Percentiles rank a stretch among this genome's conserved stretches.
These are phyloP conservation scores for Nemania serpens DNA, from an alignment of 2,329 filamentous ascomycete genomes.

Conservation along the genomic window DNA sequence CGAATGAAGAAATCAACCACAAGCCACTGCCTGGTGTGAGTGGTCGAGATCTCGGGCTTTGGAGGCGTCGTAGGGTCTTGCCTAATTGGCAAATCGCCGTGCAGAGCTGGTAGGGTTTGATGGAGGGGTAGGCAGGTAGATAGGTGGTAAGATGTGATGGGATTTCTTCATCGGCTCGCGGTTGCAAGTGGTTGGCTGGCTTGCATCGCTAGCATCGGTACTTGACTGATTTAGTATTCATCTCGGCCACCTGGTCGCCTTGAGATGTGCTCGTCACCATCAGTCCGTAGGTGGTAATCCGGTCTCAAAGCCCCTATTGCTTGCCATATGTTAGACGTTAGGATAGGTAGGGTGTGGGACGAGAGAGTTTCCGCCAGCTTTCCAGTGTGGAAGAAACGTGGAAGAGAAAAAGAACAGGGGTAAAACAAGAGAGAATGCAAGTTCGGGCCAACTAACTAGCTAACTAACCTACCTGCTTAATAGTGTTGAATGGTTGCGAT, in stretches of 20 bases:
- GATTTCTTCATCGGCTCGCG: constrained; percentile 2
- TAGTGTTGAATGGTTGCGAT: background rate
- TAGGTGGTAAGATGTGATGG: background rate
- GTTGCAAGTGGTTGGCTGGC: constrained; percentile 5
- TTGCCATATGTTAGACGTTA: background rate
- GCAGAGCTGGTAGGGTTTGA: constrained; percentile 1
- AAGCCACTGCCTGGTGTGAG: constrained; percentile 4
- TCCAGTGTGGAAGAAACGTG: background rate
- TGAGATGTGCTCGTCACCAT: background rate
- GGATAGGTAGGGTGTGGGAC: background rate
- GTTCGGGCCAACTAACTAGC: background rate
- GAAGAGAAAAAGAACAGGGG: background rate
- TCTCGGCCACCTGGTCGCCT: background rate
- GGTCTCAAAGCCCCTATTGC: background rate
- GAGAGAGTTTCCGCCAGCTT: background rate
- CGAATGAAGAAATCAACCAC: constrained; percentile 4
- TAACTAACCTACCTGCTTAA: too few relatives aligned
- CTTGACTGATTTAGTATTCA: background rate
- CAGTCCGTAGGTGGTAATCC: background rate
- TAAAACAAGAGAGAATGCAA: background rate
- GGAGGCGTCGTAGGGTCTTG: constrained; percentile 21
- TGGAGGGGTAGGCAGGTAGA: constrained; percentile 3
- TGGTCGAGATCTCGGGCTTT: constrained; percentile 15
- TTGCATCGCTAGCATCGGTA: background rate
- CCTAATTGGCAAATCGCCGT: constrained; percentile 23